Conservation (phyloP, 2,329 filamentous ascomycete genomes). For the Chaetomium sp. region DNA sequence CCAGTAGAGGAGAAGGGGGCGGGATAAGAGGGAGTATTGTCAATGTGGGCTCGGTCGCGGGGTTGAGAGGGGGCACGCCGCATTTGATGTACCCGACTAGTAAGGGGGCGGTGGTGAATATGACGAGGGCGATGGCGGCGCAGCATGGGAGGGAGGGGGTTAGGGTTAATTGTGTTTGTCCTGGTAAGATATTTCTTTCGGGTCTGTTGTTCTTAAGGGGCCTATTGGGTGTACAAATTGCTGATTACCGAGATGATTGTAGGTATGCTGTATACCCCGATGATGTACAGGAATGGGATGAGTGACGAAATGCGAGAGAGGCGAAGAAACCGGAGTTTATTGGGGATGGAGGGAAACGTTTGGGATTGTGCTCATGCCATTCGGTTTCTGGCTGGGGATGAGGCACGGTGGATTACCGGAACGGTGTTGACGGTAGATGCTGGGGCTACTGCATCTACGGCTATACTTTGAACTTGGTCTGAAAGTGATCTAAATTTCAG, state of each 20-base stretch:
- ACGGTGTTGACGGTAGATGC: slow-evolving; percentile 36
- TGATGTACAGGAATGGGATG: slow-evolving; percentile 39
- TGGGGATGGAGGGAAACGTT: slow-evolving; percentile 37
- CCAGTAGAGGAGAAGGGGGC: slow-evolving; percentile 31
- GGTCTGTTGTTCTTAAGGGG: not conserved
- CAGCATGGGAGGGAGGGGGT: slow-evolving; percentile 41
- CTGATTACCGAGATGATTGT: not conserved
- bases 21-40: slow-evolving; percentile 27
- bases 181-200: slow-evolving; percentile 25
- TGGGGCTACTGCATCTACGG: not conserved
- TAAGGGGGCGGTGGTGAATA: slow-evolving; percentile 44
- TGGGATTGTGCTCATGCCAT: slow-evolving; percentile 39
- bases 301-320: slow-evolving; percentile 32
- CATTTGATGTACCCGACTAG: slow-evolving; percentile 41
- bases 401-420: slow-evolving; percentile 40
- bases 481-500: too few relatives aligned
- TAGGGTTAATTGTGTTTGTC: slow-evolving; percentile 45
- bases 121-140: slow-evolving; percentile 47
- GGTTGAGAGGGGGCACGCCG: slow-evolving; percentile 41
- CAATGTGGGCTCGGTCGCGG: slow-evolving; percentile 58
- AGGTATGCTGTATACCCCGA: slow-evolving; percentile 42
- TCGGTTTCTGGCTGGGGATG: slow-evolving; percentile 34
- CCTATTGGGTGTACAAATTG: not conserved
- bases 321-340: slow-evolving; percentile 33
- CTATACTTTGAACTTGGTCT: not conserved